These are phyloP conservation scores for Gremmenia infestans DNA, from an alignment of 2,329 filamentous ascomycete genomes.

Conservation along the genomic window DNA sequence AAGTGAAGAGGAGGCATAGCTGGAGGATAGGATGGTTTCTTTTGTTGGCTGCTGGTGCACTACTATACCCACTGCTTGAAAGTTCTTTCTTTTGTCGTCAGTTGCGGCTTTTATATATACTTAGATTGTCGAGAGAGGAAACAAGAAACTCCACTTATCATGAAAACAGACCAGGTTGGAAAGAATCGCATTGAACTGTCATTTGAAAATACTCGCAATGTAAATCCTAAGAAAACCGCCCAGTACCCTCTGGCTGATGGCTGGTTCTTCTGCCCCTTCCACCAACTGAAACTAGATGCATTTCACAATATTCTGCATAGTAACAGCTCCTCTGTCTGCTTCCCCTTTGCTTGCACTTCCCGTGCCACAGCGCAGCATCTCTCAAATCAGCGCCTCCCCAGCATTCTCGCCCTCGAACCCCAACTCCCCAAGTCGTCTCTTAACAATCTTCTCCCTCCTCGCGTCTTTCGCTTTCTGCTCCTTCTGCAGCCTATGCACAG, in stretches of 20 bases:
- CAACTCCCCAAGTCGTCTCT: conserved; percentile 66
- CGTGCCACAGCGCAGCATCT: background rate
- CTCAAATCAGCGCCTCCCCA: conserved; percentile 67
- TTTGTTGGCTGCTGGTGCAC: conserved; percentile 3
- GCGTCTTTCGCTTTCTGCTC: conserved; percentile 66
- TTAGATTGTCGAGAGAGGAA: background rate
- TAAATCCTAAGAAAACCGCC: background rate
- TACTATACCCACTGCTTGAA: conserved; percentile 1
- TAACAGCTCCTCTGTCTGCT: conserved; percentile 7
- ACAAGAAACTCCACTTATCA: background rate
- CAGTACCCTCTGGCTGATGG: background rate
- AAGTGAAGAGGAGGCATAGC: background rate
- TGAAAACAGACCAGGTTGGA: background rate
- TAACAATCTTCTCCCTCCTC: conserved; percentile 64
- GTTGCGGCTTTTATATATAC: background rate
- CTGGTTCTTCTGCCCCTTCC: conserved; percentile 2
- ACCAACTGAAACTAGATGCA: conserved; percentile 33
- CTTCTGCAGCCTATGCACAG: conserved; percentile 69
- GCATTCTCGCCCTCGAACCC: conserved; percentile 86
- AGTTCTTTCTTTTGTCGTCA: conserved; percentile 1
- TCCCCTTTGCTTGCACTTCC: background rate
- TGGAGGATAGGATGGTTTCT: background rate
- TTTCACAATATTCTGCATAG: conserved; percentile 49
- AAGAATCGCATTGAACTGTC: no score
- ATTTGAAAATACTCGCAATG: background rate